A percentile compares a stretch with the other conserved stretches of the same genome.
These are phyloP conservation scores for Voacanga thouarsii DNA, from an alignment of 257 asterid genomes.

Conservation along the genomic window DNA sequence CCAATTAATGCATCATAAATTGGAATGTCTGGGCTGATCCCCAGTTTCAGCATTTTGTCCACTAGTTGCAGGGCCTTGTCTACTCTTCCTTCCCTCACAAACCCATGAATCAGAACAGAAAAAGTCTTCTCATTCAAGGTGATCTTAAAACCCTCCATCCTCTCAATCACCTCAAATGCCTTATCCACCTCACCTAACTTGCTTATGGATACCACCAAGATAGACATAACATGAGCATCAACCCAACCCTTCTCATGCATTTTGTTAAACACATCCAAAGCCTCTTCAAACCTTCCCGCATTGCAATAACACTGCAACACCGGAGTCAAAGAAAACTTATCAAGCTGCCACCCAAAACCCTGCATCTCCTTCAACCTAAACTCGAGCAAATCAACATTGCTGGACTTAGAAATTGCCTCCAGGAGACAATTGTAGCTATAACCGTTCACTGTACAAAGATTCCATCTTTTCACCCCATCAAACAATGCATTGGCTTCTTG, in stretches of 20 bases:
- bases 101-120: slow-evolving; percentile 72
- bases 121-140: slow-evolving; percentile 68
- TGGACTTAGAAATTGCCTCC: slow-evolving; percentile 59
- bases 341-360: slow-evolving; percentile 47
- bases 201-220: slow-evolving; percentile 60
- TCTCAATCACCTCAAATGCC: slow-evolving; percentile 68
- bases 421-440: slow-evolving; percentile 74
- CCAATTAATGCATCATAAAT: slow-evolving; percentile 64
- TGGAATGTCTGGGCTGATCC: slow-evolving; percentile 55
- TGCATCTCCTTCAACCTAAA: slow-evolving; percentile 63
- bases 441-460: slow-evolving; percentile 48
- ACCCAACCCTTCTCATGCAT: slow-evolving; percentile 62
- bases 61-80: slow-evolving; percentile 66
- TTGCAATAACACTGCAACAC: slow-evolving; percentile 79
- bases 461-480: slow-evolving; percentile 59
- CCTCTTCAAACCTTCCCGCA: slow-evolving; percentile 56
- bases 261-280: slow-evolving; percentile 51
- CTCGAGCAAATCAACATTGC: slow-evolving; percentile 56
- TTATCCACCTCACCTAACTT: slow-evolving; percentile 64
- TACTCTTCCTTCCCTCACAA: slow-evolving; percentile 52
- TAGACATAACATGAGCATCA: slow-evolving; percentile 66
- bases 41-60: slow-evolving; percentile 53
- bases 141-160: slow-evolving; percentile 53
- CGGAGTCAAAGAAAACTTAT: slow-evolving; percentile 71
- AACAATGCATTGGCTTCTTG: slow-evolving; percentile 69